Evolutionary conservation across 176 grass and related monocot species (phyloP).

Genomic region (Raddia distichophylla): DNA sequence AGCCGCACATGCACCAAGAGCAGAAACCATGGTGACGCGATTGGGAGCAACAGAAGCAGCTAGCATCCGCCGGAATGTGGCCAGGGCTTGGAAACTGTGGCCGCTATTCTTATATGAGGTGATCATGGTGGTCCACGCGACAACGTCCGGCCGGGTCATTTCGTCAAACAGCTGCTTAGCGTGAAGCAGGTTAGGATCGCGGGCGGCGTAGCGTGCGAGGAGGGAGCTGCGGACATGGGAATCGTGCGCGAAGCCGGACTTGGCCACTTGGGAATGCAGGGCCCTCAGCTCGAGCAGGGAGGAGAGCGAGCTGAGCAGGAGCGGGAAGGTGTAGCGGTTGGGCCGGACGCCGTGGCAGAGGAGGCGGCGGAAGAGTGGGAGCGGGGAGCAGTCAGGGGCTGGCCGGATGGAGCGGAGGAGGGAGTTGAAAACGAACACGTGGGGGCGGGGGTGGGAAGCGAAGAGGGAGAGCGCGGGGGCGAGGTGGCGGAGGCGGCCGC

Average conservation of each 20-base stretch:
- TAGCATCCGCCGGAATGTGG: constrained; percentile 49
- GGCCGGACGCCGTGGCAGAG: constrained; percentile 58
- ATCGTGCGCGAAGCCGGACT: constrained; percentile 53
- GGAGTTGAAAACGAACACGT: constrained; percentile 61
- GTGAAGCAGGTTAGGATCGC: constrained; percentile 17
- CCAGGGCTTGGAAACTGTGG: constrained; percentile 42
- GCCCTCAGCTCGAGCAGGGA: constrained; percentile 41
- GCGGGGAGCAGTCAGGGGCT: constrained; percentile 37
- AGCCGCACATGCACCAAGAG: constrained; percentile 43
- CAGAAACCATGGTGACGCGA: constrained; percentile 69
- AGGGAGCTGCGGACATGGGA: constrained; percentile 56
- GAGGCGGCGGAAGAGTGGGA: constrained; percentile 59
- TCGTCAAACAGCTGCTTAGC: constrained; percentile 65
- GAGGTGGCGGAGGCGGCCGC: constrained; percentile 57
- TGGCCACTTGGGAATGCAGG: constrained; percentile 54
- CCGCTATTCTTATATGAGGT: constrained; percentile 44
- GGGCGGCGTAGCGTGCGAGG: constrained; percentile 42
- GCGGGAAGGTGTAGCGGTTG: constrained; percentile 70
- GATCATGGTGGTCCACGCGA: constrained; percentile 58
- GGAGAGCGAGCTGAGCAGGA: constrained; percentile 56
- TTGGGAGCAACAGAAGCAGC: constrained; percentile 54
- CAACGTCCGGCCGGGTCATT: constrained; percentile 49
- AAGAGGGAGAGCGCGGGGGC: constrained; percentile 57
- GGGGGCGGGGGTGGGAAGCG: constrained; percentile 49
- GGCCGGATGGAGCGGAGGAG: constrained; percentile 51